A percentile compares a stretch with the other conserved stretches of the same genome.
These are phyloP conservation scores for Botryotinia calthae DNA, from an alignment of 2,329 filamentous ascomycete species.

Conservation along the genomic window DNA sequence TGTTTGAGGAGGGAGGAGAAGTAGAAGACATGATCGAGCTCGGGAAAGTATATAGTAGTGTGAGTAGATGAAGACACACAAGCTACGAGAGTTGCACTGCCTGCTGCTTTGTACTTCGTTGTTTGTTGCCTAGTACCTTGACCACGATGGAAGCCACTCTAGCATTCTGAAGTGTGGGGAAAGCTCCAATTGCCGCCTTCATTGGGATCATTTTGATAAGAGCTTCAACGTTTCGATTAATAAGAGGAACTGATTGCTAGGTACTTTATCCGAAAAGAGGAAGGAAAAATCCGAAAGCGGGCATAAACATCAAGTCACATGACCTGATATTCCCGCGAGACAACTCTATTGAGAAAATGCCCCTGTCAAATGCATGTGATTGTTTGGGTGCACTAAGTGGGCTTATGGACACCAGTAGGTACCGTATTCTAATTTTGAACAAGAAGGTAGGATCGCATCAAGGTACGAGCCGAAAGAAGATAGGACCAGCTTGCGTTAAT, in stretches of 20 bases:
- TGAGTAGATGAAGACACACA: neutral
- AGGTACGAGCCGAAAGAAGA: slow-evolving; percentile 5
- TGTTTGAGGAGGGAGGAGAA: neutral
- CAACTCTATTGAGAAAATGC: neutral
- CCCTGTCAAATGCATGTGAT: slow-evolving; percentile 14
- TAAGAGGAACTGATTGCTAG: slow-evolving; percentile 9
- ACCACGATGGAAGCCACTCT: neutral
- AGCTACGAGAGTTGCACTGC: neutral
- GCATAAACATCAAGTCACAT: neutral
- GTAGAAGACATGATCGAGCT: neutral
- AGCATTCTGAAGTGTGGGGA: slow-evolving; percentile 3
- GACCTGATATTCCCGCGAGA: neutral
- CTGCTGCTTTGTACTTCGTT: neutral
- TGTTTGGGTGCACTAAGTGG: slow-evolving; percentile 15
- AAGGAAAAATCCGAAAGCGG: neutral
- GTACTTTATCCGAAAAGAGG: neutral
- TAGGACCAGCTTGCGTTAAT: slow-evolving; percentile 3
- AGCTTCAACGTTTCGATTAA: neutral
- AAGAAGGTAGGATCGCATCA: slow-evolving; percentile 7
- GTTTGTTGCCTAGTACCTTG: neutral
- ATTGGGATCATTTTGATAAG: neutral
- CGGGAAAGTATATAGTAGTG: neutral
- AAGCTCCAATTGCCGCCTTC: neutral
- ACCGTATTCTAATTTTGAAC: slow-evolving; percentile 14
- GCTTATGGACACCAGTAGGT: slow-evolving; percentile 17